Evolutionary conservation across 1,284 basidiomycete species (phyloP), one percentile per base, ranked within the genome.

Genomic region (Naganishia cerealis): DNA sequence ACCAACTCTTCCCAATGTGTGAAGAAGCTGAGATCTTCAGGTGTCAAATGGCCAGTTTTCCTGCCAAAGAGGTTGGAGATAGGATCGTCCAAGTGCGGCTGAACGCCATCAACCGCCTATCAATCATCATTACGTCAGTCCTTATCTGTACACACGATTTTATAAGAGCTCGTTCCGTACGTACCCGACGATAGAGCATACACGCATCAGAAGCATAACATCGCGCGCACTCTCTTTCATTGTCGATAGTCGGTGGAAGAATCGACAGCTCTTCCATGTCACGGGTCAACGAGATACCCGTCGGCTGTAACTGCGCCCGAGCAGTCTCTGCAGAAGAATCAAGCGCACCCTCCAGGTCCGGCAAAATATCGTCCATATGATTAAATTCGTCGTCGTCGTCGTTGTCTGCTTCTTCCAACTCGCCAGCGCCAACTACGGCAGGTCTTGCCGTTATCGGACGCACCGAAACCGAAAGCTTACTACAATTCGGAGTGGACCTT

Each of bases 111-210:
- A 5, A 90, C 85, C 0, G 90, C 86, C 90, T 92, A 72, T 3
- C 15, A 15, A 10, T 26, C 42, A 24, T 39, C 26, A 50, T 55
- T 9, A 46, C 13, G 29, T 68, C 42, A 65, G 42, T 39, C 40
- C n/a, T 38, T 68, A 2, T 15, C 15, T 0, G 1, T 39, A 18
- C 36, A 38, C n/a, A 18, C 9, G 8, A 38, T 36, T 12, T 15
- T n/a, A 2, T 6, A 13, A 26, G 43, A 15, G 24, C 29, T 33
- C 29, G 29, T 33, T 8, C 5, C 29, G 21, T 50, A 74, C 84
- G 52, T 71, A 90, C 91, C 83, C 89, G 90, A 58, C 94, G 90
- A 80, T 94, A 98, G 5, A 99, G 84, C 90, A 97, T 94, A 80
- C 96, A 99, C 1, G 87, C 86, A 74, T 97, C 91, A 5, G 90